phyloP scores from a whole-genome alignment of 2,329 filamentous ascomycete species.

The Epichloe sibirici region DNA sequence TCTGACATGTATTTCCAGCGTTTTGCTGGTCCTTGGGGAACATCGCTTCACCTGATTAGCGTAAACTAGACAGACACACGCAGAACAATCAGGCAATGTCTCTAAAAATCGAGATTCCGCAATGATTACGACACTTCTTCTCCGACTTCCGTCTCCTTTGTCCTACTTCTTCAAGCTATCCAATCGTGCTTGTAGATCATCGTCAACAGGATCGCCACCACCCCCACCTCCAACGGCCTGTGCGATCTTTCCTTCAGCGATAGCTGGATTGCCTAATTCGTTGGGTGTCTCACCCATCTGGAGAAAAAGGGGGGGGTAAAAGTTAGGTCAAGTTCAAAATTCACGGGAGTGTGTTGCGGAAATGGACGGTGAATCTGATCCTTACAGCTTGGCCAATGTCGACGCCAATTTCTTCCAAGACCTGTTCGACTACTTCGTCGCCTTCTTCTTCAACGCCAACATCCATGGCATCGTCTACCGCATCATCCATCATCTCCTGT shows the following conservation, averaged over 20 bases:
- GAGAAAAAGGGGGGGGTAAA: constrained; percentile 5
- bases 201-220: constrained; percentile 53
- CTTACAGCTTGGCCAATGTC: constrained; percentile 82
- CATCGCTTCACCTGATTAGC: not conserved
- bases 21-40: not conserved
- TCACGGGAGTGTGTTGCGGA: not conserved
- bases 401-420: constrained; percentile 91
- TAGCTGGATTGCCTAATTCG: constrained; percentile 62
- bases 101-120: not conserved
- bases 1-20: not conserved
- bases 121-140: not conserved
- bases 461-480: constrained; percentile 92
- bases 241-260: constrained; percentile 66
- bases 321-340: constrained; percentile 1
- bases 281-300: constrained; percentile 88
- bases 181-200: constrained; percentile 86
- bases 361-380: not conserved
- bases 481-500: constrained; percentile 99
- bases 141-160: not conserved
- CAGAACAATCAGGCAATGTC: not conserved
- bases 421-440: constrained; percentile 92
- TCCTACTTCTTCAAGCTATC: constrained; percentile 61
- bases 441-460: constrained; percentile 85
- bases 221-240: constrained; percentile 64
- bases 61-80: not conserved